phyloP scores from a whole-genome alignment of 2,329 filamentous ascomycete genomes.

The Diaporthe eres region DNA sequence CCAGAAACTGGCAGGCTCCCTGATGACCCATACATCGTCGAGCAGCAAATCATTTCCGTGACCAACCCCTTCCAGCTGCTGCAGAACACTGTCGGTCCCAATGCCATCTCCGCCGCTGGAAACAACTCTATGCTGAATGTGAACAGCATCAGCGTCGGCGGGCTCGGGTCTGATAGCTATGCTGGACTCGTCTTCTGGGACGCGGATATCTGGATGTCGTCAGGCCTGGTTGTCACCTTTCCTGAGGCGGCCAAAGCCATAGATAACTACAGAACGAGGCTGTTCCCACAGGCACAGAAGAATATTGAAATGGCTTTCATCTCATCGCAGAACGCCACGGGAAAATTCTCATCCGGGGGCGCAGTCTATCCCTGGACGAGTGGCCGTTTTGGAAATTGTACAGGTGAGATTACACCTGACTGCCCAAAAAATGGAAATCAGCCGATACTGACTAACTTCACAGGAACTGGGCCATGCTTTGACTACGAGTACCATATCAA shows the following conservation, averaged over 20 bases:
- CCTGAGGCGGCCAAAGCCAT: constrained; percentile 36
- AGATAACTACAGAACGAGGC: constrained; percentile 32
- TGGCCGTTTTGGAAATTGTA: constrained; percentile 40
- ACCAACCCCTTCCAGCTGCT: constrained; percentile 70
- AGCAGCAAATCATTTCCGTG: constrained; percentile 66
- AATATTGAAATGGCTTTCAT: constrained; percentile 38
- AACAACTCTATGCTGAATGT: constrained; percentile 48
- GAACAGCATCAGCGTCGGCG: constrained; percentile 51
- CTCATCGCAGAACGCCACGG: constrained; percentile 64
- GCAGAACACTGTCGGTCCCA: constrained; percentile 61
- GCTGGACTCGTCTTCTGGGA: constrained; percentile 40
- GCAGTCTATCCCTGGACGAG: constrained; percentile 40
- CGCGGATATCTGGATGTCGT: constrained; percentile 40
- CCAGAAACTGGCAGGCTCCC: constrained; percentile 68
- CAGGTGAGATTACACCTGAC: neutral
- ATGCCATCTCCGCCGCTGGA: constrained; percentile 59
- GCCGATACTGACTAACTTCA: constrained; percentile 59
- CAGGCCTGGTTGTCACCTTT: constrained; percentile 34
- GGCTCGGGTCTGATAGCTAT: constrained; percentile 40
- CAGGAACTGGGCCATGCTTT: constrained; percentile 29
- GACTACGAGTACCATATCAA: constrained; percentile 42
- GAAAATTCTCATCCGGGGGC: constrained; percentile 29
- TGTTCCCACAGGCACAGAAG: constrained; percentile 37
- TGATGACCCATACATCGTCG: constrained; percentile 66
- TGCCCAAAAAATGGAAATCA: neutral